A percentile compares a stretch with the other conserved stretches of the same genome.
Evolutionary conservation across 2,329 filamentous ascomycete genomes (phyloP).

Genomic region (Hansfordia pulvinata): DNA sequence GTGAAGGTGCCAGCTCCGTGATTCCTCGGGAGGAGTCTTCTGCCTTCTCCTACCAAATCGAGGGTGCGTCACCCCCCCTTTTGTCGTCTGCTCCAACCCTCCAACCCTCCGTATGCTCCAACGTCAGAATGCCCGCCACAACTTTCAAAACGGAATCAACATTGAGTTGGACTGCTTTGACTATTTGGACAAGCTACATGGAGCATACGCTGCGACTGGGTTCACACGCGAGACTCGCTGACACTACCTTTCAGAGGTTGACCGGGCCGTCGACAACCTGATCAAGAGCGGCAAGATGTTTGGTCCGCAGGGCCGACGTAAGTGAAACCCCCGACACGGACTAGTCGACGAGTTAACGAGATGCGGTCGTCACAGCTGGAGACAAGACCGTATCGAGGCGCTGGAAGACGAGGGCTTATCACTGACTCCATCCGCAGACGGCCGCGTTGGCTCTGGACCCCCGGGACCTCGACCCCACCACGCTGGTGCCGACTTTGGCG

Average conservation of each 20-base stretch:
- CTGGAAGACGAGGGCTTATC: too few relatives aligned
- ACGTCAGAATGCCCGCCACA: too few relatives aligned
- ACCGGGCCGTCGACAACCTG: slow-evolving; percentile 88
- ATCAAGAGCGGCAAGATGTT: slow-evolving; percentile 95
- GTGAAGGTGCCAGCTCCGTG: slow-evolving; percentile 68
- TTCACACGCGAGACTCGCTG: too few relatives aligned
- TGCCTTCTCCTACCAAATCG: slow-evolving; percentile 79
- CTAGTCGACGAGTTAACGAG: too few relatives aligned
- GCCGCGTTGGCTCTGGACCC: slow-evolving; percentile 50
- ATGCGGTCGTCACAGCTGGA: too few relatives aligned
- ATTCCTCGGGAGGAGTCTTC: slow-evolving; percentile 59
- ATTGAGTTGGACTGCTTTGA: too few relatives aligned
- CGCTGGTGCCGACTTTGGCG: slow-evolving; percentile 51
- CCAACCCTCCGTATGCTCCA: too few relatives aligned
- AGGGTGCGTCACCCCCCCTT: slow-evolving; percentile 50
- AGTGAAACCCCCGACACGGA: slow-evolving; percentile 63
- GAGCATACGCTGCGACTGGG: too few relatives aligned
- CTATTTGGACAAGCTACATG: too few relatives aligned
- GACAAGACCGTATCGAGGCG: too few relatives aligned
- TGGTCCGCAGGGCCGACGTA: slow-evolving; percentile 59
- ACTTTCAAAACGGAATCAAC: too few relatives aligned
- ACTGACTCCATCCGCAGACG: slow-evolving; percentile 37
- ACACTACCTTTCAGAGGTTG: slow-evolving; percentile 57
- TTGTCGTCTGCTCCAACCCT: too few relatives aligned
- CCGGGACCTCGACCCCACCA: slow-evolving; percentile 61